Evolutionary conservation across 495 filamentous ascomycete species (phyloP), one percentile per base, ranked within the genome.

Genomic region (Amphirosellinia nigrospora): DNA sequence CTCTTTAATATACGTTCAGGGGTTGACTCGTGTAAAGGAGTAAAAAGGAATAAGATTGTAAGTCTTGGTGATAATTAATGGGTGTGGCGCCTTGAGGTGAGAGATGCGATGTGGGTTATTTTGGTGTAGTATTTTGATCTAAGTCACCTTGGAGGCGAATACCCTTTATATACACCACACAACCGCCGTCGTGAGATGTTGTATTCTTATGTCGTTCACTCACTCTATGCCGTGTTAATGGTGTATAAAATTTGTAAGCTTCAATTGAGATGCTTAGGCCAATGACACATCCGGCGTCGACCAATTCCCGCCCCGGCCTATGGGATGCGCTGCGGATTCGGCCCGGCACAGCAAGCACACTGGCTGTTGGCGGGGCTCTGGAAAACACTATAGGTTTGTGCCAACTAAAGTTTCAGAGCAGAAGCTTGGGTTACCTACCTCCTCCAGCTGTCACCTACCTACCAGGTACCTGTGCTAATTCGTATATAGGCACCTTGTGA

Each of bases 271-370:
- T 50, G 9, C 21, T 26, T 8, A 48, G 66, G 66, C 66, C 46
- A 68, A 30, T 68, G 66, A 68, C 66, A 68, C 66, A 68, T 68
- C 30, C 66, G 66, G 66, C 55, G 55, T 63, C 39, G 26, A 46
- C 60, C 60, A 15, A 32, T 4, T n/a, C 60, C 39, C 38, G 28
- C 23, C 23, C 23, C 39, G 60, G 26, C 32, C 11, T 66, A 16
- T 66, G 5, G 9, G 21, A 41, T 0, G n/a, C 41, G 53, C 66
- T 38, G 55, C 41, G 53, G 48, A 59, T 50, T 45, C 41, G 28
- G 38, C 62, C 34, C 32, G n/a, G n/a, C n/a, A n/a, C n/a, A n/a
- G 34, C 34, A 36, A 3, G 62, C 62, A 5, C 43, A 9, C 41
- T 43, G 23, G 15, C 23, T 65, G 13, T 64, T 58, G 55, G 50